A percentile compares a stretch with the other conserved stretches of the same genome.
Conservation (phyloP, 345 rosid genomes). For the Eucalyptus tenuipes region DNA sequence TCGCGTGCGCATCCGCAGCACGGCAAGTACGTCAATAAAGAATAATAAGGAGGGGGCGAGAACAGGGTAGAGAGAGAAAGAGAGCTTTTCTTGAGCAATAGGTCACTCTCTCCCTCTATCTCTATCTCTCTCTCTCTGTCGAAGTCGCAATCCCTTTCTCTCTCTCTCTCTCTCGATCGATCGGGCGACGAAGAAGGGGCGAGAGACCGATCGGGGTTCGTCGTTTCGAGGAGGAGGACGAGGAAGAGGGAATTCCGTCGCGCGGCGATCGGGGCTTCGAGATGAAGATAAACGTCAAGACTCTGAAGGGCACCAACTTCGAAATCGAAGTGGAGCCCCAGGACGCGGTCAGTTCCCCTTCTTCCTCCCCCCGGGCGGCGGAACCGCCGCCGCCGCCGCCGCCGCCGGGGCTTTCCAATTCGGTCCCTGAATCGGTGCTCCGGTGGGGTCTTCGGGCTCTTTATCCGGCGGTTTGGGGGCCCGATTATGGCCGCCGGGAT, state of each 20-base stretch:
- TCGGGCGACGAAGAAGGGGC: neutral
- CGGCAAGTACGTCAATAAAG: neutral
- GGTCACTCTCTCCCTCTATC: neutral
- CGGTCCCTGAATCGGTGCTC: neutral
- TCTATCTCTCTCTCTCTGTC: neutral
- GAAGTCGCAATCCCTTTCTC: neutral
- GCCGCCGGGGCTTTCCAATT: neutral
- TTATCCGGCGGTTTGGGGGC: neutral
- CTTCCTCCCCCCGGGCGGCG: too few species aligned
- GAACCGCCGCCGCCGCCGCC: neutral
- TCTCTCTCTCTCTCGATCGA: neutral
- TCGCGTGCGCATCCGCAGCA: neutral
- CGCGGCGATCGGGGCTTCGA: neutral
- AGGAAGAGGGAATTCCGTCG: neutral
- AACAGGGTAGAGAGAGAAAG: neutral
- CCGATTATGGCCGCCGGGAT: neutral
- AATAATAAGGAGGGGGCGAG: neutral
- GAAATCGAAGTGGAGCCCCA: constrained; percentile 12
- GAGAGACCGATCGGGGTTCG: neutral
- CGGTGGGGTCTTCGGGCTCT: neutral
- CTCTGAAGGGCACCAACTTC: constrained; percentile 12
- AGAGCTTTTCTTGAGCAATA: neutral
- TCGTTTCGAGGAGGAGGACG: neutral
- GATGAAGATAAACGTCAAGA: constrained; percentile 14
- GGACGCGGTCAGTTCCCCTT: neutral